Percentiles rank a stretch among this genome's conserved stretches.
Conservation (phyloP, 306 rosid species). For the Morella rubra region DNA sequence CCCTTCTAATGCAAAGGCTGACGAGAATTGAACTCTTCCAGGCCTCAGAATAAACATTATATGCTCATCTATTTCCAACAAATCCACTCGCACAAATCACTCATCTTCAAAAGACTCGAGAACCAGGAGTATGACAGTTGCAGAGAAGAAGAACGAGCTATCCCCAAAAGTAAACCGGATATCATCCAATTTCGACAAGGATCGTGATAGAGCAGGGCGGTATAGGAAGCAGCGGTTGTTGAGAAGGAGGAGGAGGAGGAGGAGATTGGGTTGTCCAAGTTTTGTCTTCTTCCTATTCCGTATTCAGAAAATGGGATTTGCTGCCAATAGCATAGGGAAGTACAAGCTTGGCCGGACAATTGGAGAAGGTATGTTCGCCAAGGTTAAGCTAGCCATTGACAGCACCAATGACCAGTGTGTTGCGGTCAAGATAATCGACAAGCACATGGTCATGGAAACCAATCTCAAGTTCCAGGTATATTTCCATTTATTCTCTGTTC, state of each 20-base stretch:
- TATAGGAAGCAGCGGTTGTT: background rate
- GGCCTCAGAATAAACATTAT: background rate
- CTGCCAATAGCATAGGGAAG: slow-evolving; percentile 48
- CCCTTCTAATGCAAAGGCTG: background rate
- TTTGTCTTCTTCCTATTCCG: background rate
- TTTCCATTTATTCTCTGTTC: slow-evolving; percentile 3
- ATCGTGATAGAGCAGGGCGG: background rate
- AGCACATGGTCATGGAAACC: slow-evolving; percentile 60
- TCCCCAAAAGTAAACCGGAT: slow-evolving; percentile 6
- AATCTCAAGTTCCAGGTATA: slow-evolving; percentile 65
- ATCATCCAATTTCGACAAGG: background rate
- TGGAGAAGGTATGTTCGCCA: slow-evolving; percentile 82
- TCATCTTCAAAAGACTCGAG: background rate
- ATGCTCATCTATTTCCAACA: background rate
- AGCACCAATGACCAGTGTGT: slow-evolving; percentile 46
- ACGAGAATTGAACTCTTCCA: background rate
- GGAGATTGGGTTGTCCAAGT: too few species aligned
- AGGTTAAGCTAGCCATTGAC: slow-evolving; percentile 65
- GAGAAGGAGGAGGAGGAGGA: background rate
- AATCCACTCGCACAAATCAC: background rate
- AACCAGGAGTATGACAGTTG: background rate
- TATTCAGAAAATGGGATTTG: slow-evolving; percentile 45
- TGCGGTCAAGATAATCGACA: slow-evolving; percentile 73
- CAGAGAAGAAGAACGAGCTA: background rate
- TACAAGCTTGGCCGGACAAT: slow-evolving; percentile 60